Evolutionary conservation across 176 grass and related monocot species (phyloP).

Genomic region (Thinopyrum elongatum): DNA sequence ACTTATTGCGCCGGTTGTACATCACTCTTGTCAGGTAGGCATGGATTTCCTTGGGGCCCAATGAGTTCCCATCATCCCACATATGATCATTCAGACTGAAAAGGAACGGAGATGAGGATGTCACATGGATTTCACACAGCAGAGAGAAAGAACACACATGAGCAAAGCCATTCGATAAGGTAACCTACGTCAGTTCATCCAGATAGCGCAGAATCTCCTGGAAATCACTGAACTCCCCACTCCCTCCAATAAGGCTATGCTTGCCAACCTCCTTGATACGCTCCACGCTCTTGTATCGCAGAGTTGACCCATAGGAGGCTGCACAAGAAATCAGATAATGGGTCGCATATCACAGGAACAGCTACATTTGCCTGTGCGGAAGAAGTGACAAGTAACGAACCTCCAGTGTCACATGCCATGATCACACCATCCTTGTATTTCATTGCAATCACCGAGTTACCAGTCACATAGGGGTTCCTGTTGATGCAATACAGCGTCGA

Average conservation of each 20-base stretch:
- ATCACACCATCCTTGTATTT: constrained; percentile 99
- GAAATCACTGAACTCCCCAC: constrained; percentile 96
- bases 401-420: constrained; percentile 90
- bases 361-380: neutral
- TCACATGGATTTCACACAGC: neutral
- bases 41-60: constrained; percentile 97
- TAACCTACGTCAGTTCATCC: constrained; percentile 91
- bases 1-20: constrained; percentile 97
- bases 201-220: constrained; percentile 97
- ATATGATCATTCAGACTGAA: constrained; percentile 88
- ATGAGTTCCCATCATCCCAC: constrained; percentile 99
- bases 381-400: constrained; percentile 24
- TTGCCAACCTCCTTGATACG: constrained; percentile 87
- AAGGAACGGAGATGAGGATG: neutral
- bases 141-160: neutral
- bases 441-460: constrained; percentile 89
- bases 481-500: constrained; percentile 13
- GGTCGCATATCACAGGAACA: neutral
- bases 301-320: constrained; percentile 97
- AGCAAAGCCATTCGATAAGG: neutral
- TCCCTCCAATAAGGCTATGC: constrained; percentile 91
- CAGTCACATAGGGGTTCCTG: constrained; percentile 97
- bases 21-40: constrained; percentile 85
- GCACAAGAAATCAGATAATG: constrained; percentile 23
- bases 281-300: constrained; percentile 99